Base-by-base conservation (phyloP, 768 basidiomycete genomes). In the Pisolithus orientalis region DNA sequence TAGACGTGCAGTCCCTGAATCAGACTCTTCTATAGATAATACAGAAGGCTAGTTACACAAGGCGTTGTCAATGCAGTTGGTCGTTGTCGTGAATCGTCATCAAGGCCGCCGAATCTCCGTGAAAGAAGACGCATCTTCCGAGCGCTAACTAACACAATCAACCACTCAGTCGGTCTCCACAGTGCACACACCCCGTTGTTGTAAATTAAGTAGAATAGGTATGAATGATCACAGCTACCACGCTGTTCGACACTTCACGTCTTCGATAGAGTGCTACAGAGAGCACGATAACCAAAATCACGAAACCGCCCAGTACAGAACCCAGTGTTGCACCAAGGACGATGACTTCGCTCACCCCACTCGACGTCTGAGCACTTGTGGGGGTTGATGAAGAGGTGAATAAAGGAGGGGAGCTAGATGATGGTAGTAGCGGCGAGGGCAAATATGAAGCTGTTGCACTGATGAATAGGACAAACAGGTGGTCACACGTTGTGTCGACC, bases 391-490 rank as follows among this genome's bases (percentile, higher is more conserved):
- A 5, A 17, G 54, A 16, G 9, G 49, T n/a, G 6, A 53, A 1
- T 8, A 45, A 54, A 13, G 62, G 59, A 2, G 67, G 65, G 31
- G 52, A 51, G 31, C 59, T 69, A 11, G 66, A 59, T 1, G 43
- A 2, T 2, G 66, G 65, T 9, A 67, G 42, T 8, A 65, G 60
- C 10, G 53, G 28, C 0, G 60, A 56, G 8, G 66, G 66, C 17
- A 67, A 51, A 46, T 59, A 63, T 4, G 65, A 63, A 3, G 65
- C 57, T 1, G 65, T 67, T 42, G 58, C 58, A 46, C 66, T 67
- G 28, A 14, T 11, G 16, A 17, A 14, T 11, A 27, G 24, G 34
- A 32, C 14, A 21, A 6, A 21, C 6, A 44, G 43, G 13, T 8
- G 25, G 24, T 44, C 14, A 44, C 43, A 21, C 25, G 16, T 54